These are phyloP conservation scores for Tetraselmis striata DNA, from an alignment of 139 green algal species.

Conservation along the genomic window DNA sequence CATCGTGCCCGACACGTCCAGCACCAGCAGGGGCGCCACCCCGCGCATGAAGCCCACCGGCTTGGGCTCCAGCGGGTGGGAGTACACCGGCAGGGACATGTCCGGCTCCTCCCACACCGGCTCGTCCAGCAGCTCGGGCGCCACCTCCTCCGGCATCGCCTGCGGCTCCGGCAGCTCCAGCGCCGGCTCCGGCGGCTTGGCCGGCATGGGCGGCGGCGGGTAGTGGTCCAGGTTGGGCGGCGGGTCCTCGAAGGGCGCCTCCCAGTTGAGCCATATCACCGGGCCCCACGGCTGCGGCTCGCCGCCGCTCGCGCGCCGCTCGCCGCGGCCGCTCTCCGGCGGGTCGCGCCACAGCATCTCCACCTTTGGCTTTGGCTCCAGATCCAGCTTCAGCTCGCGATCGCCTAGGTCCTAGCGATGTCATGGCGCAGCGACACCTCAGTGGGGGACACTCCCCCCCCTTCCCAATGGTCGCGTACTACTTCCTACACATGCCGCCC, in stretches of 20 bases:
- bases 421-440: too few species aligned
- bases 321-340: too few species aligned
- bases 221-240: constrained; percentile 27
- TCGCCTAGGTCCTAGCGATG: not conserved
- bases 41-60: constrained; percentile 57
- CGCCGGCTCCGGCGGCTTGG: constrained; percentile 33
- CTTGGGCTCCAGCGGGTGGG: constrained; percentile 37
- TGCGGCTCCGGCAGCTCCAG: constrained; percentile 22
- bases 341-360: not conserved
- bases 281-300: constrained; percentile 7
- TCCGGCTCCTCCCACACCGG: not conserved
- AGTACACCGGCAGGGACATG: not conserved
- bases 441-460: too few species aligned
- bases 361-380: not conserved
- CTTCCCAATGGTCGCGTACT: too few species aligned
- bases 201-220: constrained; percentile 18
- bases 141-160: not conserved
- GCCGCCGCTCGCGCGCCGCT: not conserved
- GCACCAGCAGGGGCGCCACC: constrained; percentile 43
- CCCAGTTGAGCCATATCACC: constrained; percentile 42
- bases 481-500: too few species aligned
- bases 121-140: not conserved
- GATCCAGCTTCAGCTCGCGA: not conserved
- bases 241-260: constrained; percentile 40
- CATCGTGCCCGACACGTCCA: constrained; percentile 55